Percentiles rank a stretch among this genome's conserved stretches.
Evolutionary conservation across 2,329 filamentous ascomycete species (phyloP).

Genomic region (Ascochyta koolunga): DNA sequence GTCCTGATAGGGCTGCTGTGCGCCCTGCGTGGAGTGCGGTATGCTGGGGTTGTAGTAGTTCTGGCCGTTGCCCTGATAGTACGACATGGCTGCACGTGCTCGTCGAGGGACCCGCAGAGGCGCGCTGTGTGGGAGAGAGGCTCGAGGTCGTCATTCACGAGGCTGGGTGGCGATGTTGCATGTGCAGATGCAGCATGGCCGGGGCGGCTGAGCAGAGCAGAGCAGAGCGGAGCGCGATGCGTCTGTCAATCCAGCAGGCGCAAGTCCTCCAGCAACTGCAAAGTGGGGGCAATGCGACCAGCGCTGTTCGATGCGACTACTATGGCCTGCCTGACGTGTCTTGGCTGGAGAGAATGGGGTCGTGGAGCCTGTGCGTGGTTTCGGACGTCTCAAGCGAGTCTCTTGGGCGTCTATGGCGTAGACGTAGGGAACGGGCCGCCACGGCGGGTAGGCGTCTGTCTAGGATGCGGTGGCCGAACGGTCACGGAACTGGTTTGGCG

Average conservation of each 20-base stretch:
- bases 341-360: conserved; percentile 5
- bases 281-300: conserved; percentile 15
- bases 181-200: conserved; percentile 44
- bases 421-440: conserved; percentile 24
- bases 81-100: conserved; percentile 55
- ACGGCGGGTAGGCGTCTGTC: conserved; percentile 4
- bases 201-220: conserved; percentile 28
- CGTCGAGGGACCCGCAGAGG: conserved; percentile 19
- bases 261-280: conserved; percentile 1
- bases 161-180: conserved; percentile 42
- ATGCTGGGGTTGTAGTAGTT: conserved; percentile 56
- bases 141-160: conserved; percentile 44
- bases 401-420: conserved; percentile 21
- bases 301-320: conserved; percentile 16
- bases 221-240: conserved; percentile 20
- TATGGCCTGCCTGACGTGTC: conserved; percentile 13
- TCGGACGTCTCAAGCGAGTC: conserved; percentile 23
- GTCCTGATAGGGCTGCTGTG: conserved; percentile 45
- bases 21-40: conserved; percentile 49
- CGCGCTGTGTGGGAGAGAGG: conserved; percentile 23
- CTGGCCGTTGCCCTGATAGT: conserved; percentile 60
- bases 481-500: background rate
- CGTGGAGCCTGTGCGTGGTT: conserved; percentile 22
- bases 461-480: background rate
- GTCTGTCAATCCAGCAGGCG: conserved; percentile 17